Base-by-base conservation (phyloP, 176 grass and related monocot genomes). In the Poa pratensis region DNA sequence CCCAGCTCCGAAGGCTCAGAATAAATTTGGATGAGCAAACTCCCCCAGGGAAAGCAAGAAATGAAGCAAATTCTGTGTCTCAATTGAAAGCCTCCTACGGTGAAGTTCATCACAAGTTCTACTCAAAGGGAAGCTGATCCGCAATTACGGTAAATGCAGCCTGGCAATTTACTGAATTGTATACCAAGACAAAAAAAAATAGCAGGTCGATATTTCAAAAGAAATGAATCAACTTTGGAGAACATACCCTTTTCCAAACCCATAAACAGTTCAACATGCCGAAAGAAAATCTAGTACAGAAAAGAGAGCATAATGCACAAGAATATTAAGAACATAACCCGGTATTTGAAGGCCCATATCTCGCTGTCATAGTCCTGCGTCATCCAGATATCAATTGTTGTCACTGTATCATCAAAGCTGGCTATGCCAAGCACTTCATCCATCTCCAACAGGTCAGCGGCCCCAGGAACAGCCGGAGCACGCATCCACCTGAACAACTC, bases 21-120 rank as follows among this genome's bases (percentile, higher is more conserved):
- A 35, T 35, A 63, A 23, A 60, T 22, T 60, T 60, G 57, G 9
- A 60, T 60, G 57, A 12, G 20, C 57, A 75, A 75, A 85, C 76
- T 75, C 20, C 5, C 75, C 0, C 4, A 45, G 6, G 26, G 24
- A 75, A 76, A 84, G 19, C 40, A 79, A 66, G 68, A 35, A 65
- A 73, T 7, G 16, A 82, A 80, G 34, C 55, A 79, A 84, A 84
- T 45, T 40, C 50, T 20, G 20, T 52, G 74, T 71, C 80, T n/a
- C 32, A 34, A 34, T 34, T 4, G 32, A 34, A 34, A 34, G 32
- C 32, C 32, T 4, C 32, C 32, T 34, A 34, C 32, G 4, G 32
- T 34, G 37, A 40, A 40, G 37, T 40, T 40, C 51, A 30, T 30
- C 64, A 72, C 4, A 61, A 78, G 23, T 15, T 9, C 51, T 28